Evolutionary conservation across 164 flowering plant species (phyloP), one percentile per base, ranked within the genome.

Genomic region (Magnolia sinica): DNA sequence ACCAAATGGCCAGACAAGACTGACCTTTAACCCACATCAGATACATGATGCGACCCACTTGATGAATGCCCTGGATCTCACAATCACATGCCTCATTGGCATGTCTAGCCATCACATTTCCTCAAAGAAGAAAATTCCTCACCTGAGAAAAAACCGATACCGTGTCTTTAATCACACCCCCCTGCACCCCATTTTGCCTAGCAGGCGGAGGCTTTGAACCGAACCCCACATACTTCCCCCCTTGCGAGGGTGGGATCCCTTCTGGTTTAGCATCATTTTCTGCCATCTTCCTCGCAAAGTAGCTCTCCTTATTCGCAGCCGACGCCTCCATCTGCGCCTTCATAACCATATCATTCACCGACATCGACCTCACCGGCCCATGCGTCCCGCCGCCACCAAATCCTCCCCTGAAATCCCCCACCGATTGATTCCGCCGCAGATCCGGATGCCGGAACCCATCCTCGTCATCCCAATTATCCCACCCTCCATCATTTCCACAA

Each of bases 211-310:
- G 94, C n/a, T 77, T 84, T 7, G 99, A 96, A 71, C 99, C 99
- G 77, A 96, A 96, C 23, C 99, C 99, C 5, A 96, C 98, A 80
- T 92, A 96, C 84, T 91, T 94, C 27, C 99, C 99, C 0, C 99
- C 99, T 74, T 94, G 90, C 14, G 97, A 91, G 2, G 99, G 99
- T 0, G 97, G 98, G 4, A 96, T 1, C 24, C 97, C 98, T 22
- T 91, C 98, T 0, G 99, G 98, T 81, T 87, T 71, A 2, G 91
- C 80, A 55, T 91, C 89, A 74, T 96, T 96, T 86, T 96, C 99
- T n/a, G 80, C 83, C 76, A 91, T 81, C 82, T 86, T 94, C 81
- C 86, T 82, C 1, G 96, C 90, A 73, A 96, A 94, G 76, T 91
- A 96, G 23, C 81, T 72, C 76, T 91, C 98, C 77, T 96, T 96